Percentiles rank a stretch among this genome's conserved stretches.
These are phyloP conservation scores for Cydonia oblonga DNA, from an alignment of 331 rosid species.

Conservation along the genomic window DNA sequence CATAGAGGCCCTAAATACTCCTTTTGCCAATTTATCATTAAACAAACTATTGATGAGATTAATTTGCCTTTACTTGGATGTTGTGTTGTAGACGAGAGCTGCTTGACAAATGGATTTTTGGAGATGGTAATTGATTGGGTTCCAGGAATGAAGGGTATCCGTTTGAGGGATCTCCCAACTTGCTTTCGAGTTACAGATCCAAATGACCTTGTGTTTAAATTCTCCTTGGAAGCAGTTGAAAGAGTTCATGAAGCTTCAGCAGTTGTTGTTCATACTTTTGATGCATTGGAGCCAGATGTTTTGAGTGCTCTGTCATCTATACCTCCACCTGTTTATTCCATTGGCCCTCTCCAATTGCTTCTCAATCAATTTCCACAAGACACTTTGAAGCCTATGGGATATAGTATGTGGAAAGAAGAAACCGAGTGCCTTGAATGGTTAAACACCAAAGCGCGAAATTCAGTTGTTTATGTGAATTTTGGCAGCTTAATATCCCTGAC, in stretches of 20 bases:
- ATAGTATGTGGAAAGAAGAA: conserved; percentile 8
- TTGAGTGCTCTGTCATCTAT: not conserved
- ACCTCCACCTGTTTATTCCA: not conserved
- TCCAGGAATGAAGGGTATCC: conserved; percentile 10
- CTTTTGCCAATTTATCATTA: too few relatives aligned
- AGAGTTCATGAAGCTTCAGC: not conserved
- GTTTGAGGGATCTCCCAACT: not conserved
- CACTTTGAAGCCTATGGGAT: not conserved
- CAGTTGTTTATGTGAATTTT: not conserved
- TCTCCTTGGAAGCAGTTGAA: not conserved
- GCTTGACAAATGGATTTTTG: not conserved
- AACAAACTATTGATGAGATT: too few relatives aligned
- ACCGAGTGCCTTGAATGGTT: not conserved
- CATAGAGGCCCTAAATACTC: too few relatives aligned
- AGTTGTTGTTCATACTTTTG: not conserved
- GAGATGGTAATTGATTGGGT: conserved; percentile 1
- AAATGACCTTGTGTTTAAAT: not conserved
- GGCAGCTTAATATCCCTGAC: not conserved
- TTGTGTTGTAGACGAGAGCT: conserved; percentile 6
- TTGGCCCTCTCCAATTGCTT: not conserved
- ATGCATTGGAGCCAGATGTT: not conserved
- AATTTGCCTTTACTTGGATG: not conserved
- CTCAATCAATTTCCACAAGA: not conserved
- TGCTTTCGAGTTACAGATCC: not conserved
- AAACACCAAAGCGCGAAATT: not conserved